Percentiles rank a stretch among this genome's conserved stretches.
Evolutionary conservation across 108 stramenopile genomes (phyloP).

Genomic region (Pseudonitzschia multistriata): DNA sequence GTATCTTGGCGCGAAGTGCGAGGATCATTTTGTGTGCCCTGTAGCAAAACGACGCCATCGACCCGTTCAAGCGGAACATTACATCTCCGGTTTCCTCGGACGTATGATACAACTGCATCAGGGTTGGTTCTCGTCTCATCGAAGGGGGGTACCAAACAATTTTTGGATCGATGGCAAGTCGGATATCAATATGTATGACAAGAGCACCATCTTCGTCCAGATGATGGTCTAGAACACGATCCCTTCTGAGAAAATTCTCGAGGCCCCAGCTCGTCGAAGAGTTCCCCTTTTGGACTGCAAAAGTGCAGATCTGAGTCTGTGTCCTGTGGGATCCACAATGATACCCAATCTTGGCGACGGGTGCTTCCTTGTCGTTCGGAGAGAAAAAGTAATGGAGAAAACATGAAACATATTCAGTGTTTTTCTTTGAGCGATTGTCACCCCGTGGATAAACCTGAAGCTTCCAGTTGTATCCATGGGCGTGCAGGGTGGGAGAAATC

Average conservation of each 20-base stretch:
- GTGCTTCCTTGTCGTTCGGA: background rate
- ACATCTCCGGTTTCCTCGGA: constrained; percentile 8
- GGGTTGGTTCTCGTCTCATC: constrained; percentile 11
- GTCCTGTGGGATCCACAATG: background rate
- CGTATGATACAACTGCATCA: constrained; percentile 3
- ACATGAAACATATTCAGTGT: background rate
- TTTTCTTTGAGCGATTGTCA: background rate
- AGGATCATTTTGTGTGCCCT: constrained; percentile 4
- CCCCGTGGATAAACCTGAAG: constrained; percentile 9
- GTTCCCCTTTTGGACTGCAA: background rate
- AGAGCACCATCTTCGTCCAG: constrained; percentile 2
- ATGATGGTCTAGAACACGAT: background rate
- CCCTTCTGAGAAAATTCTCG: background rate
- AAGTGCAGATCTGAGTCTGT: constrained; percentile 2
- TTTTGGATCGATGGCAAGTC: constrained; percentile 1
- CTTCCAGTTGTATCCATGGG: constrained; percentile 14
- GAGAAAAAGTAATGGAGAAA: constrained; percentile 15
- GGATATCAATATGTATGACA: background rate
- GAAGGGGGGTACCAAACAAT: constrained; percentile 7
- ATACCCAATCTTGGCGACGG: background rate
- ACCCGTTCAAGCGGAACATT: background rate
- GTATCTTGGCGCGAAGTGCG: constrained; percentile 6
- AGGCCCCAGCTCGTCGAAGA: constrained; percentile 3
- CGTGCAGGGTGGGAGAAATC: background rate
- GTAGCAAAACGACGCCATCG: background rate